phyloP scores from a whole-genome alignment of 352 stramenopile genomes.

The Pythium sp. region DNA sequence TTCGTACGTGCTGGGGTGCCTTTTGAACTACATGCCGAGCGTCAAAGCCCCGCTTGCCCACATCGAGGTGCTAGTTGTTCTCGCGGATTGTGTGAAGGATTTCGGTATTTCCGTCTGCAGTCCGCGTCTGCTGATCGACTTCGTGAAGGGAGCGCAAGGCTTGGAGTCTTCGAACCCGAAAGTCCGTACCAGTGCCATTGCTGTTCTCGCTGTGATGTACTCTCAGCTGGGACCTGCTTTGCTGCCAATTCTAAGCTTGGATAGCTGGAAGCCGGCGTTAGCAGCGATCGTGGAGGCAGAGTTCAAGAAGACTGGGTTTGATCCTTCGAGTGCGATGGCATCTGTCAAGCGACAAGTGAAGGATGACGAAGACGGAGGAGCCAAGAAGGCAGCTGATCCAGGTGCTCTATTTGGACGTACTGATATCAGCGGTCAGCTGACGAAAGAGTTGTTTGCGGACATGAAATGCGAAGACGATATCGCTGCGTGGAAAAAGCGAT shows the following conservation, averaged over 20 bases:
- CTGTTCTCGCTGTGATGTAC: constrained; percentile 78
- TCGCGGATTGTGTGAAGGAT: constrained; percentile 70
- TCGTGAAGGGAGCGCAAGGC: constrained; percentile 63
- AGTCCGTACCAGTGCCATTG: constrained; percentile 61
- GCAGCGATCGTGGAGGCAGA: constrained; percentile 71
- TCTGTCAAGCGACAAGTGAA: constrained; percentile 72
- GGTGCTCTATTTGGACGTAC: constrained; percentile 68
- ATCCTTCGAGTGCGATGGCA: constrained; percentile 49
- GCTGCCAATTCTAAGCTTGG: constrained; percentile 74
- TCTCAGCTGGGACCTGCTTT: constrained; percentile 77
- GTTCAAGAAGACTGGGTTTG: constrained; percentile 81
- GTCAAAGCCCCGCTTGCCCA: constrained; percentile 81
- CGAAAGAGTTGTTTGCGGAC: constrained; percentile 81
- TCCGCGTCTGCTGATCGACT: constrained; percentile 71
- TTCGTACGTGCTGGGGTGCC: constrained; percentile 70
- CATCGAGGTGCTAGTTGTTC: constrained; percentile 58
- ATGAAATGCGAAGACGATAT: constrained; percentile 88
- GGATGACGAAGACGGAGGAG: constrained; percentile 47
- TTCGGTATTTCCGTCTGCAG: constrained; percentile 76
- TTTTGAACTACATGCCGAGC: constrained; percentile 72
- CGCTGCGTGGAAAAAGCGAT: constrained; percentile 80
- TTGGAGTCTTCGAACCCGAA: constrained; percentile 83
- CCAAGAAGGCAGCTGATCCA: constrained; percentile 33
- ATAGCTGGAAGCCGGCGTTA: constrained; percentile 83
- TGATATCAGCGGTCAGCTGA: constrained; percentile 79